Percentiles rank a stretch among this genome's conserved stretches.
Evolutionary conservation across 2,329 filamentous ascomycete genomes (phyloP).

Genomic region (Neofusicoccum kwambonambiense): DNA sequence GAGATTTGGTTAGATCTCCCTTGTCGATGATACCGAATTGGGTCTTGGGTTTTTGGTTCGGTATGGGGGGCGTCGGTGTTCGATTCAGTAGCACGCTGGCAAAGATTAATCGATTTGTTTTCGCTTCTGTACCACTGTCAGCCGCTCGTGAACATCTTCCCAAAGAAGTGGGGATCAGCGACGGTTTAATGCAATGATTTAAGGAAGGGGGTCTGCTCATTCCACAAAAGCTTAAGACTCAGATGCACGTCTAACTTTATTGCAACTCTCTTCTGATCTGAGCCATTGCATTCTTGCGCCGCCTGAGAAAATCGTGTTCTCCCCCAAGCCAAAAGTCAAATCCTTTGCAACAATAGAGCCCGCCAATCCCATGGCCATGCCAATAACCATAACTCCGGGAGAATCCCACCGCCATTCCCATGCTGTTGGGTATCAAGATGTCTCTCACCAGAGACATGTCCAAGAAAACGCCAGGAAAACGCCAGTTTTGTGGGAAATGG

Average conservation of each 20-base stretch:
- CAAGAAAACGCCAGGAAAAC: not conserved
- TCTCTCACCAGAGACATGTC: not conserved
- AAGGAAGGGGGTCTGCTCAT: not conserved
- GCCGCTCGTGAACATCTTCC: not conserved
- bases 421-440: slow-evolving; percentile 6
- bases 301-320: not conserved
- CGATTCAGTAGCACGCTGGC: not conserved
- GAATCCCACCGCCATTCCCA: not conserved
- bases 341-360: not conserved
- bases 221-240: not conserved
- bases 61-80: not conserved
- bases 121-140: not conserved
- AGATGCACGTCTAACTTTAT: not conserved
- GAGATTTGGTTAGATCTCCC: not conserved
- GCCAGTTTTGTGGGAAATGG: not conserved
- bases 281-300: not conserved
- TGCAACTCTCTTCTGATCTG: not conserved
- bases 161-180: not conserved
- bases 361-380: not conserved
- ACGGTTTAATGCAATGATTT: not conserved
- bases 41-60: not conserved
- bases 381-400: slow-evolving; percentile 1
- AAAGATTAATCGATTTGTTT: not conserved
- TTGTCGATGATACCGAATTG: not conserved
- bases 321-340: not conserved